phyloP scores from a whole-genome alignment of 495 filamentous ascomycete genomes.

The Cercophora newfieldiana region DNA sequence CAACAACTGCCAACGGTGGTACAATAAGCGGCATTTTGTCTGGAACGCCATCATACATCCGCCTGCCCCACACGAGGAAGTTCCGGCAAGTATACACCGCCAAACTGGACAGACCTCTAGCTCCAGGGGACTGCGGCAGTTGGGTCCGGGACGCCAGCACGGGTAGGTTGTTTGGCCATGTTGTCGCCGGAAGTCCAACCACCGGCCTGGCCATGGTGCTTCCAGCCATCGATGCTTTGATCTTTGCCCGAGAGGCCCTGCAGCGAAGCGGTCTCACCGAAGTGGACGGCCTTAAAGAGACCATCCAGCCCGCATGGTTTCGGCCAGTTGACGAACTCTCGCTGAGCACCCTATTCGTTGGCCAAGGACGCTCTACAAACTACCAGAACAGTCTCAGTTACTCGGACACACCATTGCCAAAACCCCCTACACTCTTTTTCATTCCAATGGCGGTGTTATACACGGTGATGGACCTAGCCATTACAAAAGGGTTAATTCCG shows the following conservation, averaged over 20 bases:
- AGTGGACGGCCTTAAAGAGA: too few relatives aligned
- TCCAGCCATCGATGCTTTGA: neutral
- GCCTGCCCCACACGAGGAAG: neutral
- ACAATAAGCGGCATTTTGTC: neutral
- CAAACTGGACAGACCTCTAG: neutral
- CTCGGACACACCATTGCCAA: too few relatives aligned
- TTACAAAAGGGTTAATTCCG: too few relatives aligned
- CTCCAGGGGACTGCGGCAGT: constrained; percentile 3
- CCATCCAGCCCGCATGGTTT: too few relatives aligned
- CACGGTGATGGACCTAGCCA: too few relatives aligned
- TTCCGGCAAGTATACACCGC: constrained; percentile 2
- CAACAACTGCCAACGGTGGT: neutral
- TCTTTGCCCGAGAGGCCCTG: neutral
- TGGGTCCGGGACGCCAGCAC: neutral
- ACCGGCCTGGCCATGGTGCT: neutral
- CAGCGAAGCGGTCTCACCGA: too few relatives aligned
- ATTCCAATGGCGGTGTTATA: too few relatives aligned
- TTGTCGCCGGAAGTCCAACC: neutral
- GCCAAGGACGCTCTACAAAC: too few relatives aligned
- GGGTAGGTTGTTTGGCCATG: neutral
- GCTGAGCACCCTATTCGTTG: too few relatives aligned
- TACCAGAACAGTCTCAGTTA: too few relatives aligned
- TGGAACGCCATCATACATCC: neutral
- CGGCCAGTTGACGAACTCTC: too few relatives aligned
- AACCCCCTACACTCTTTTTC: too few relatives aligned